Conservation (phyloP, 352 stramenopile species). For the Pythium aristosporum region DNA sequence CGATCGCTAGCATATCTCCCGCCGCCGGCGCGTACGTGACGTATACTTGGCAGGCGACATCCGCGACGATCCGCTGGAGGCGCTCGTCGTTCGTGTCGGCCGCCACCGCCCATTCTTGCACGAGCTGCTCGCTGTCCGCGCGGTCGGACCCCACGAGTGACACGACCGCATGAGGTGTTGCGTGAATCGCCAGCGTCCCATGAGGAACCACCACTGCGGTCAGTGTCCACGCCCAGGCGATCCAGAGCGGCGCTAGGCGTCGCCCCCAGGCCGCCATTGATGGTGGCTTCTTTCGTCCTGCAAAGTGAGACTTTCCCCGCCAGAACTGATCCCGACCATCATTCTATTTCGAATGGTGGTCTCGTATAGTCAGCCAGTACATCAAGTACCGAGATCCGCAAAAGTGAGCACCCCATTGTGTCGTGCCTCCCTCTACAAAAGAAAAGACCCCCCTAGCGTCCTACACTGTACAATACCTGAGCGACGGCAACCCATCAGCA, state of each 20-base stretch:
- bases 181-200: not conserved
- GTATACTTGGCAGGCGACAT: conserved; percentile 8
- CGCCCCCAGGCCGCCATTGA: not conserved
- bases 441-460: not conserved
- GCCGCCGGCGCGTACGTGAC: not conserved
- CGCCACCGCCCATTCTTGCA: conserved; percentile 4
- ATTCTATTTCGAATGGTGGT: not conserved
- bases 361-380: not conserved
- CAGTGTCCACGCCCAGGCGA: not conserved
- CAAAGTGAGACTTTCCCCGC: not conserved
- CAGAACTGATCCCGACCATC: not conserved
- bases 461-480: not conserved
- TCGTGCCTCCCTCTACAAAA: not conserved
- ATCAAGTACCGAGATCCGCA: not conserved
- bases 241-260: not conserved
- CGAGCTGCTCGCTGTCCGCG: not conserved
- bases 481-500: not conserved
- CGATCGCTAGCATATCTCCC: not conserved
- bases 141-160: not conserved
- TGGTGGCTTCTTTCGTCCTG: not conserved
- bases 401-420: not conserved
- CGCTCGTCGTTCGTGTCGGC: not conserved
- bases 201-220: not conserved
- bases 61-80: not conserved
- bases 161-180: not conserved